Conservation (phyloP, 257 asterid species). For the Jaltomata sinuosa region DNA sequence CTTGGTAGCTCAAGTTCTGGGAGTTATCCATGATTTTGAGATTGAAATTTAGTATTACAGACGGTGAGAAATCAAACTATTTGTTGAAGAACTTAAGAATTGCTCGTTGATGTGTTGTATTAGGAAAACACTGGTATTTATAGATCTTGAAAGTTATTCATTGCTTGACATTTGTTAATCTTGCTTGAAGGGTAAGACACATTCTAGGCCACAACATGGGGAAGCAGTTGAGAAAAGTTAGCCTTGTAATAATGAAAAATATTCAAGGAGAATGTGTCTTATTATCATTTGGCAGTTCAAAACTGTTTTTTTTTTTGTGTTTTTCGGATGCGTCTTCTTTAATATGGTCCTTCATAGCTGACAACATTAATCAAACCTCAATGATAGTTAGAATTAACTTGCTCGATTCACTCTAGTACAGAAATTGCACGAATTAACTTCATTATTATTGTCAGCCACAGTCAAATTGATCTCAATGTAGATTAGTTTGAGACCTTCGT, state of each 20-base stretch:
- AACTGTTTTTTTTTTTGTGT: neutral
- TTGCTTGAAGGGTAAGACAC: neutral
- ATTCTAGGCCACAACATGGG: neutral
- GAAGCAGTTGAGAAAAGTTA: neutral
- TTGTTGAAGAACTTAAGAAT: neutral
- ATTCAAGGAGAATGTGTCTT: neutral
- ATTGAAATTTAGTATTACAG: neutral
- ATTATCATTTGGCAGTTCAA: neutral
- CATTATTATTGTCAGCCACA: neutral
- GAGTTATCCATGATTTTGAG: constrained; percentile 8
- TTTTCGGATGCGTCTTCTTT: neutral
- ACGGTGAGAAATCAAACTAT: neutral
- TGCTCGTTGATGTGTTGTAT: neutral
- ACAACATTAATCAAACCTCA: neutral
- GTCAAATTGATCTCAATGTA: neutral
- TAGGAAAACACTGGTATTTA: neutral
- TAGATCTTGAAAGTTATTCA: neutral
- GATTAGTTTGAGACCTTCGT: neutral
- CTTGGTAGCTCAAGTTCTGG: constrained; percentile 20
- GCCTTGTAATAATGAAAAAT: neutral
- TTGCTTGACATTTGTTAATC: neutral
- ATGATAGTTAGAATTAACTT: neutral
- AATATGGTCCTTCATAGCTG: neutral
- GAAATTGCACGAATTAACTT: neutral
- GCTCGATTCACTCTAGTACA: neutral